Base-by-base conservation (phyloP, 345 rosid genomes). In the Eucalyptus sp. region DNA sequence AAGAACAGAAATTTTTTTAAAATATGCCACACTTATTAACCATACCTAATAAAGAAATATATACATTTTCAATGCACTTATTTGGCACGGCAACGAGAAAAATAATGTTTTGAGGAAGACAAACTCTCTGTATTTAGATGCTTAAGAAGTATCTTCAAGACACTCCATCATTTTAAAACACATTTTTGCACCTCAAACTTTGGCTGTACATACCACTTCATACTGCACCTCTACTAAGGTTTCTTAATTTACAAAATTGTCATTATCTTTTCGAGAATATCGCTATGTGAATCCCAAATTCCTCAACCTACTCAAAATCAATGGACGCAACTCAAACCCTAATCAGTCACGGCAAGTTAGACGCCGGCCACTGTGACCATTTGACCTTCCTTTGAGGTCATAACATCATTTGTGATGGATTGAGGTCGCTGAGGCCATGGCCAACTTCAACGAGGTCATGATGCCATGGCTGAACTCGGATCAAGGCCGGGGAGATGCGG, bases 311-410 rank as follows among this genome's bases (percentile, higher is more conserved):
- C 76, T 64, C 37, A n/a, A 64, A 7, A 64, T 31, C 37, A 13
- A 64, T 64, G 71, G 71, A 64, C 1, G 1, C 31, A 7, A 64
- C 76, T 64, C 76, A 64, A 64, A 64, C 5, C 76, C 37, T 64
- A 64, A n/a, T 64, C 0, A 64, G 2, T 31, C 76, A 64, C 0
- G 18, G 20, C 37, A 12, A 0, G 68, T 29, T 62, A 62, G 33
- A 62, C 68, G 33, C 15, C 1, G 33, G 68, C 68, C 68, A 29
- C 33, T 62, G 31, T 29, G 68, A 62, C 68, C 68, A 29, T 62
- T 62, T 13, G 33, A 62, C 33, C 16, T 27, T 27, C 16, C 16
- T 0, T 62, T 13, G 68, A 62, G 68, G 68, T 62, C 68, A 29
- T 29, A 29, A 27, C 33, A 29, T 29, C 31, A 62, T 29, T 13